Percentiles rank a stretch among this genome's conserved stretches.
Conservation (phyloP, 2,329 filamentous ascomycete species). For the Cercospora sesami region DNA sequence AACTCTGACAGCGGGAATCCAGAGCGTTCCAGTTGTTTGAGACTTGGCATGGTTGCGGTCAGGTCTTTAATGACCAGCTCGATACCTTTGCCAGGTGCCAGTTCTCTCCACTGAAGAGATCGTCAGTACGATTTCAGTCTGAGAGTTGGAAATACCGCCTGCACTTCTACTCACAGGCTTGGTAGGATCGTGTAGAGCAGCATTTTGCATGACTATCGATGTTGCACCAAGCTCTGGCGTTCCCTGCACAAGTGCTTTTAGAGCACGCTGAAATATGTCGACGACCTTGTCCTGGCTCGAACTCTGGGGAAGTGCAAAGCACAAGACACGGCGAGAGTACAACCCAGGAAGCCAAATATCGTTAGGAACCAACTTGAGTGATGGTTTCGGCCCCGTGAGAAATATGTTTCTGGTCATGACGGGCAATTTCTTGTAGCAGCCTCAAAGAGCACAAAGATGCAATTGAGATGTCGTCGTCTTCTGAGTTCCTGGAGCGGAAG, state of each 20-base stretch:
- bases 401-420: constrained; percentile 21
- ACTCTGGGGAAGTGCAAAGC: constrained; percentile 21
- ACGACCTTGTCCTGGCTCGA: constrained; percentile 23
- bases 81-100: constrained; percentile 21
- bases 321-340: constrained; percentile 25
- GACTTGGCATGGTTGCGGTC: constrained; percentile 16
- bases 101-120: constrained; percentile 18
- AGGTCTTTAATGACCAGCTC: constrained; percentile 26
- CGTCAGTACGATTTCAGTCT: too few relatives aligned
- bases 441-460: not conserved
- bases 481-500: not conserved
- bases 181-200: constrained; percentile 19
- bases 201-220: constrained; percentile 18
- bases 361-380: constrained; percentile 24
- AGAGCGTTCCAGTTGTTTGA: constrained; percentile 17
- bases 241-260: constrained; percentile 27
- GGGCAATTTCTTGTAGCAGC: not conserved
- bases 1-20: constrained; percentile 26
- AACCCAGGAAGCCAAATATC: constrained; percentile 29
- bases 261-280: constrained; percentile 17
- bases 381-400: constrained; percentile 24
- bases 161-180: constrained; percentile 7
- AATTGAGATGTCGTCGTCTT: not conserved
- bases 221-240: constrained; percentile 27
- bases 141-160: too few relatives aligned